Evolutionary conservation across 1,284 basidiomycete species (phyloP).

Genomic region (Apiotrichum porosum): DNA sequence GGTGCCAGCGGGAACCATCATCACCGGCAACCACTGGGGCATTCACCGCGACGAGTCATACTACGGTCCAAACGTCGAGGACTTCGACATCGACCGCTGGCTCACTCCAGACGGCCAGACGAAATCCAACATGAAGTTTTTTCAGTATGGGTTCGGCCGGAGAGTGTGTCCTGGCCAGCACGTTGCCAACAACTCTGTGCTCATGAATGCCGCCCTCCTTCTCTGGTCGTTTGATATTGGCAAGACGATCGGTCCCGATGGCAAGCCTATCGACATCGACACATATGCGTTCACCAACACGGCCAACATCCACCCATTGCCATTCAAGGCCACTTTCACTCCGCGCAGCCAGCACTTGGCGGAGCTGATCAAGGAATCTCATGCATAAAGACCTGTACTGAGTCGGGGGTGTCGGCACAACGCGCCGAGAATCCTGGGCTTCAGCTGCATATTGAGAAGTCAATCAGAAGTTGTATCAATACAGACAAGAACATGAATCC

Average conservation of each 20-base stretch:
- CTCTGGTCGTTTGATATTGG: conserved; percentile 42
- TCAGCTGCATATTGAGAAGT: no score
- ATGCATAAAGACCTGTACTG: no score
- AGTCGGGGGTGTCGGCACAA: no score
- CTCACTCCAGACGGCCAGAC: conserved; percentile 10
- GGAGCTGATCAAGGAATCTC: no score
- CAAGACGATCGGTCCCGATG: background rate
- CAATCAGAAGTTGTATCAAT: no score
- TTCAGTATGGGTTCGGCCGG: conserved; percentile 26
- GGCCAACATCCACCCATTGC: conserved; percentile 11
- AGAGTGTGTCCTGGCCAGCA: conserved; percentile 41
- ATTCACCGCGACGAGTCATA: conserved; percentile 20
- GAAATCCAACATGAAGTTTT: conserved; percentile 14
- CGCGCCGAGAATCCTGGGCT: no score
- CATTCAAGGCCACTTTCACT: conserved; percentile 6
- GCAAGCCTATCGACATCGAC: conserved; percentile 13
- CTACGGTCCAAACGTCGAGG: conserved; percentile 21
- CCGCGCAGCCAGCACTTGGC: no score
- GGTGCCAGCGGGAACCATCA: conserved; percentile 2
- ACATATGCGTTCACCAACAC: conserved; percentile 10
- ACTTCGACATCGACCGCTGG: conserved; percentile 22
- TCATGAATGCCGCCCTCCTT: conserved; percentile 36
- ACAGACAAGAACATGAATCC: no score
- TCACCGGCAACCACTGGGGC: conserved; percentile 11
- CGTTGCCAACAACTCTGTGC: conserved; percentile 41